phyloP scores from a whole-genome alignment of 192 early-diverging fungal species.

The Backusella tuberculispora region DNA sequence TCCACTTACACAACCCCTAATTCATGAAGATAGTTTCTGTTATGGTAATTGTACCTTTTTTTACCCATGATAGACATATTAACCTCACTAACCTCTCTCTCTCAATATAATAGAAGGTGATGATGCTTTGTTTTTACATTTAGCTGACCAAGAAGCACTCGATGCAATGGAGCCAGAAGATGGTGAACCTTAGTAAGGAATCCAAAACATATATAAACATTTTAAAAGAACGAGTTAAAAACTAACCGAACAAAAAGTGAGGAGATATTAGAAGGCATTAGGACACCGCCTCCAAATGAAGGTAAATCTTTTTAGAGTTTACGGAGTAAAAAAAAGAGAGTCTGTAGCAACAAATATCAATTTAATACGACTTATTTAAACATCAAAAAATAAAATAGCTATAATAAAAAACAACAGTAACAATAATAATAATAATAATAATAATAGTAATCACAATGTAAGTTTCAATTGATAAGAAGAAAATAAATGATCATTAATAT shows the following conservation, averaged over 20 bases:
- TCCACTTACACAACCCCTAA: not conserved
- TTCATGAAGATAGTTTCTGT: constrained; percentile 23
- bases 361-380: not conserved
- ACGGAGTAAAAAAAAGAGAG: constrained; percentile 9
- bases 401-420: not conserved
- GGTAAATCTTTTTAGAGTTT: constrained; percentile 7
- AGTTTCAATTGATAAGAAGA: no score
- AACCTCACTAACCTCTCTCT: no score
- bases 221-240: not conserved
- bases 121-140: constrained; percentile 1
- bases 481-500: no score
- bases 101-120: constrained; percentile 7
- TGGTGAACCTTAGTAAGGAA: not conserved
- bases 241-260: constrained; percentile 4
- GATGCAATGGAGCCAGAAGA: not conserved
- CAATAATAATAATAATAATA: not conserved
- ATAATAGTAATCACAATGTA: no score
- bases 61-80: no score
- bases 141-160: constrained; percentile 7
- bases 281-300: not conserved
- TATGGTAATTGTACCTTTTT: constrained; percentile 9
- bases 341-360: not conserved
- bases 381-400: not conserved
- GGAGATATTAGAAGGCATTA: not conserved
- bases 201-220: not conserved